phyloP scores from a whole-genome alignment of 1,284 basidiomycete species.

The Naganishia sp. region DNA sequence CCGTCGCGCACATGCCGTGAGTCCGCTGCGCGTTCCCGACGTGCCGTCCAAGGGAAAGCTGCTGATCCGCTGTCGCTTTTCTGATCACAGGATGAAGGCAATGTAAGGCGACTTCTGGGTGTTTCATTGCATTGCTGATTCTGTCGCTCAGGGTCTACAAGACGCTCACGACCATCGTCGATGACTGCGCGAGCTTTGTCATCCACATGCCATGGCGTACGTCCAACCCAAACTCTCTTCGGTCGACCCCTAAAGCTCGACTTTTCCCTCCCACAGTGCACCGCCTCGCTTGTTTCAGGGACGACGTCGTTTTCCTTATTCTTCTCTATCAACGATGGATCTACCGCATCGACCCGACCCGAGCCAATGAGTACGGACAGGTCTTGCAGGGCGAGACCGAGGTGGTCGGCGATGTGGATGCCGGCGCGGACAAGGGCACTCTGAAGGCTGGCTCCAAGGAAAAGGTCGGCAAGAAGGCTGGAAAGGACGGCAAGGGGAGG shows the following conservation, averaged over 20 bases:
- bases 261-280: slow-evolving; percentile 29
- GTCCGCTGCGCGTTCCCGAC: slow-evolving; percentile 8
- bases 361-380: slow-evolving; percentile 94
- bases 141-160: slow-evolving; percentile 30
- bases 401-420: slow-evolving; percentile 40
- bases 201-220: slow-evolving; percentile 92
- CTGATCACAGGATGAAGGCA: slow-evolving; percentile 69
- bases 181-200: slow-evolving; percentile 74
- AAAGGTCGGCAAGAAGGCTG: slow-evolving; percentile 11
- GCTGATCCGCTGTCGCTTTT: background rate
- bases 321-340: slow-evolving; percentile 73
- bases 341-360: slow-evolving; percentile 89
- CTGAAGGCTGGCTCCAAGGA: background rate
- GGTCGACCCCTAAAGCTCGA: background rate
- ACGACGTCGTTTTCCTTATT: slow-evolving; percentile 76
- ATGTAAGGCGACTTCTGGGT: slow-evolving; percentile 65
- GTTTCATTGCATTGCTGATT: slow-evolving; percentile 62
- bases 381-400: slow-evolving; percentile 57
- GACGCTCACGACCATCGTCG: slow-evolving; percentile 61
- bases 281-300: slow-evolving; percentile 61
- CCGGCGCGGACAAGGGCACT: slow-evolving; percentile 28
- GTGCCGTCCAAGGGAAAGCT: background rate
- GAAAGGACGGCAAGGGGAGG: slow-evolving; percentile 23
- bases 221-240: slow-evolving; percentile 67
- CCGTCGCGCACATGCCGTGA: slow-evolving; percentile 51